Base-by-base conservation (phyloP, 352 stramenopile species). In the Pythium inflatum region DNA sequence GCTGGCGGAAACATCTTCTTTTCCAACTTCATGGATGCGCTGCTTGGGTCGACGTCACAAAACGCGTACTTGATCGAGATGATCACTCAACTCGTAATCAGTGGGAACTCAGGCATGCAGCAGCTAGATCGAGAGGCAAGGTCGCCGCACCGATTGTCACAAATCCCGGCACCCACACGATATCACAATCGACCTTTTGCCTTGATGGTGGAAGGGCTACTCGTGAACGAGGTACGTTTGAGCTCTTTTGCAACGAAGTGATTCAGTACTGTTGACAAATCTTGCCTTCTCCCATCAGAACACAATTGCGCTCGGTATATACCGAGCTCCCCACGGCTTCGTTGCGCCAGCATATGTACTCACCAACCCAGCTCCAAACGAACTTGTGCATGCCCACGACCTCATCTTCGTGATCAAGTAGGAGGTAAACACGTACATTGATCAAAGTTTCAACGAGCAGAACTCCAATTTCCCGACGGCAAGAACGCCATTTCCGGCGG, bases 391-490 rank as follows among this genome's bases (percentile, higher is more conserved):
- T 28, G 73, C 81, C 4, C 70, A 89, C 18, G 86, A 94, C 62
- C 63, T 88, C 8, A 66, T 92, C 43, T 91, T 92, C 73, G 75
- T 92, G 25, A 86, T 92, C 24, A 86, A 80, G 58, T 91, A 77
- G 48, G n/a, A 43, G 25, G 20, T 5, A 30, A 22, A 30, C 12
- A 33, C 7, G 5, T n/a, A 33, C 3, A 33, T 66, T 31, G 9
- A 31, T 81, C 70, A 88, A 2, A 93, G 40, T 38, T 70, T 80
- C 43, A 94, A 67, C 27, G 73, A 78, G 64, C 88, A 93, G 73
- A 92, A 95, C 2, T 93, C 80, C 53, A 90, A 77, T 22, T 84
- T 84, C 50, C 71, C 78, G 28, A 93, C 70, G 14, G 73, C 83
- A 54, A 90, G 60, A 5, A 94, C 60, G 2, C 76, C 65, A 55